Evolutionary conservation across 768 basidiomycete genomes (phyloP).

Genomic region (Punctularia strigosozonata): DNA sequence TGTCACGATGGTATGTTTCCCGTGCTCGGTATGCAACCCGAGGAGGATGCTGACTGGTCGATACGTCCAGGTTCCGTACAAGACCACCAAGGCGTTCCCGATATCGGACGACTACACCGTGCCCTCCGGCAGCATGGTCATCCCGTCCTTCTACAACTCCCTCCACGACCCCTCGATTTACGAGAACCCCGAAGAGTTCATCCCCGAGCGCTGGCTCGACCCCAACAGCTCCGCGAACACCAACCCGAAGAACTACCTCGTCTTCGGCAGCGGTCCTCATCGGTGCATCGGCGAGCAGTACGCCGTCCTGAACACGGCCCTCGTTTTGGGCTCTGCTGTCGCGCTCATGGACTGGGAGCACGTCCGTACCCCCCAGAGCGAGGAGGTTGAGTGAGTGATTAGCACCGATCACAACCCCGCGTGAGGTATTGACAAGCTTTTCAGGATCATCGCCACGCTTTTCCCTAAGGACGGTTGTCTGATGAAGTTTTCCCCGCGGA

Average conservation of each 20-base stretch:
- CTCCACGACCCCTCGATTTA: slow-evolving; percentile 84
- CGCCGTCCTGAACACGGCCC: slow-evolving; percentile 80
- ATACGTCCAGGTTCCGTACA: slow-evolving; percentile 74
- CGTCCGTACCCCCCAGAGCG: slow-evolving; percentile 62
- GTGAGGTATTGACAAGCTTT: not conserved
- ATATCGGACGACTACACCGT: slow-evolving; percentile 88
- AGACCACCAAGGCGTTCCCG: slow-evolving; percentile 80
- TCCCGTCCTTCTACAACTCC: slow-evolving; percentile 88
- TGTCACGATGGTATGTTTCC: slow-evolving; percentile 75
- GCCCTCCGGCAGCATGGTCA: slow-evolving; percentile 86
- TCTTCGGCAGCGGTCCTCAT: slow-evolving; percentile 91
- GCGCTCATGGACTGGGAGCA: slow-evolving; percentile 82
- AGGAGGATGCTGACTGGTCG: slow-evolving; percentile 8
- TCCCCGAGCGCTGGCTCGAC: slow-evolving; percentile 92
- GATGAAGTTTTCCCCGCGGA: slow-evolving; percentile 66
- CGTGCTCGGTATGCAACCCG: slow-evolving; percentile 2
- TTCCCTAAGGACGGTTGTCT: slow-evolving; percentile 92
- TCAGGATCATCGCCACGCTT: slow-evolving; percentile 86
- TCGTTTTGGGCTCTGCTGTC: slow-evolving; percentile 76
- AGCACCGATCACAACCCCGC: not conserved
- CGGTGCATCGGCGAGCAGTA: slow-evolving; percentile 90
- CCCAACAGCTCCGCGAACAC: slow-evolving; percentile 62
- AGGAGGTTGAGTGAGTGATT: slow-evolving; percentile 69
- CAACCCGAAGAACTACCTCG: slow-evolving; percentile 91
- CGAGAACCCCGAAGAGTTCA: slow-evolving; percentile 72